Evolutionary conservation across 768 basidiomycete genomes (phyloP).

Genomic region (Paxillus rubicundulus): DNA sequence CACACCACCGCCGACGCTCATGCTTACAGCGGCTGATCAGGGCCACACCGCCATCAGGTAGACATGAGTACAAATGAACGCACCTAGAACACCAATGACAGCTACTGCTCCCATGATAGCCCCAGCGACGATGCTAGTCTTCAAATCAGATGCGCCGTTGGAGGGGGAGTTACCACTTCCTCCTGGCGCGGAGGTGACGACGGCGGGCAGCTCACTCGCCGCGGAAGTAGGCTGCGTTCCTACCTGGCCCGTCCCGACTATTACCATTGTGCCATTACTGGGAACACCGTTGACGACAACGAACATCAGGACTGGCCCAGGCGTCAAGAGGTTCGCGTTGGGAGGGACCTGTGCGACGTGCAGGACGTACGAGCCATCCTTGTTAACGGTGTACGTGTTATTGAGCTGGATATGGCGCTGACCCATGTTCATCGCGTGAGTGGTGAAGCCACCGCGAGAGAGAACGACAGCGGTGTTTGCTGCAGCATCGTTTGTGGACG

Average conservation of each 20-base stretch:
- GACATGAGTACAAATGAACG: neutral
- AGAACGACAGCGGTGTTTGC: conserved; percentile 74
- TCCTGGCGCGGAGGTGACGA: conserved; percentile 31
- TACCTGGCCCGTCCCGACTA: conserved; percentile 77
- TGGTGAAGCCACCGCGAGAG: conserved; percentile 82
- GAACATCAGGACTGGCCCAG: conserved; percentile 83
- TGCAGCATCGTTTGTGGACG: conserved; percentile 61
- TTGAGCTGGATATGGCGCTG: conserved; percentile 81
- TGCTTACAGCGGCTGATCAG: neutral
- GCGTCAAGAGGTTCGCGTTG: conserved; percentile 82
- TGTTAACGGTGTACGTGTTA: conserved; percentile 78
- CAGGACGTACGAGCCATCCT: conserved; percentile 71
- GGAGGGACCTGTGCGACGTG: conserved; percentile 83
- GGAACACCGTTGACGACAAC: conserved; percentile 86
- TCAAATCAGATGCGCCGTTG: neutral
- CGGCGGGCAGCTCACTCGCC: conserved; percentile 40
- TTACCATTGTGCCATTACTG: conserved; percentile 72
- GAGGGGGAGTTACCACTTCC: neutral
- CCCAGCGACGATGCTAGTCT: neutral
- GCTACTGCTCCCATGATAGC: neutral
- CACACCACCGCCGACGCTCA: neutral
- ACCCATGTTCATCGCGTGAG: conserved; percentile 87
- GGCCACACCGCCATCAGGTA: neutral
- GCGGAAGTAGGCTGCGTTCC: conserved; percentile 58
- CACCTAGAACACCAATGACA: conserved; percentile 1